Evolutionary conservation across 768 basidiomycete species (phyloP).

Genomic region (Termitomyces sp.): DNA sequence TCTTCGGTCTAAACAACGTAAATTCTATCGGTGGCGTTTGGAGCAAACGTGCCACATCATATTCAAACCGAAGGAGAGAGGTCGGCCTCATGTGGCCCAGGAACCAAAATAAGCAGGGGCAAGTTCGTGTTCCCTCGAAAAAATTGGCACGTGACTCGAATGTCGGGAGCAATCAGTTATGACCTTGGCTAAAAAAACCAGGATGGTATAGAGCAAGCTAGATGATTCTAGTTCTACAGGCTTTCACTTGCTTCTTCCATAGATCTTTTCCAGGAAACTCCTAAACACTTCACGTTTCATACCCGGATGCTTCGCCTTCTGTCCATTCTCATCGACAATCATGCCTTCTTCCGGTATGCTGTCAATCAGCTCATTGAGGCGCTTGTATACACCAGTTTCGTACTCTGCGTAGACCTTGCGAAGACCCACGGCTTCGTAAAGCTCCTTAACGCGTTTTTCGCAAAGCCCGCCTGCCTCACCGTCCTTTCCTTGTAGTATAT

Average conservation of each 20-base stretch:
- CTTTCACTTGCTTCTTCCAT: constrained; percentile 50
- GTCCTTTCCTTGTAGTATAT: constrained; percentile 11
- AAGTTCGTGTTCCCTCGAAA: too few species aligned
- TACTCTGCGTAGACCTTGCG: constrained; percentile 66
- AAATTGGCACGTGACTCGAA: not conserved
- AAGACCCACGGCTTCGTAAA: constrained; percentile 71
- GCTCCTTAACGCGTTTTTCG: constrained; percentile 35
- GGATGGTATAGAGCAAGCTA: not conserved
- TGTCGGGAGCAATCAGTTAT: too few species aligned
- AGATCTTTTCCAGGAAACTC: constrained; percentile 86
- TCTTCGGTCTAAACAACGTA: too few species aligned
- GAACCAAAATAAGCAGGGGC: not conserved
- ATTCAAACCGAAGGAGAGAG: not conserved
- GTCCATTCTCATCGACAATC: constrained; percentile 23
- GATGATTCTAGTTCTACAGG: not conserved
- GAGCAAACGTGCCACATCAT: not conserved
- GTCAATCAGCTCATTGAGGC: constrained; percentile 65
- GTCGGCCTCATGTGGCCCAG: not conserved
- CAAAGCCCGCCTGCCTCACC: constrained; percentile 46
- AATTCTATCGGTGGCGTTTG: too few species aligned
- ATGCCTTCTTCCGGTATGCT: constrained; percentile 54
- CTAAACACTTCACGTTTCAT: constrained; percentile 69
- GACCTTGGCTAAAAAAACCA: too few species aligned
- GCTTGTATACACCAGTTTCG: constrained; percentile 67
- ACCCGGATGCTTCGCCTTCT: constrained; percentile 19